Base-by-base conservation (phyloP, 768 basidiomycete genomes). In the Tricholoma flavovirens region DNA sequence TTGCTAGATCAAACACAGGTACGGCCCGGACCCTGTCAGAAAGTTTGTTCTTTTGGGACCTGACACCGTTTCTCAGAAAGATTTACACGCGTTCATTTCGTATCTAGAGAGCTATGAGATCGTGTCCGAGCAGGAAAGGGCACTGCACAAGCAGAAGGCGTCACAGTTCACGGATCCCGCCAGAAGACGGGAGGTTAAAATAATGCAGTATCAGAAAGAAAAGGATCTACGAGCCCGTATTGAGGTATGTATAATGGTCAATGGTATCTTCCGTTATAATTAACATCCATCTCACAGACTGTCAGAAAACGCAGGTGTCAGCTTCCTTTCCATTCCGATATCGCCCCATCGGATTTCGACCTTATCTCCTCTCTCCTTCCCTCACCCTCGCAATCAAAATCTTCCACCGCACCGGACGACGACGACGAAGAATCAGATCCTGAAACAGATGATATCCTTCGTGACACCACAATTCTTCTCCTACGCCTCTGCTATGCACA, bases 191-290 rank as follows among this genome's bases (percentile, higher is more conserved):
- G 93, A 96, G 61, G 69, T 86, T 32, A 99, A 97, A 75, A 97
- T 99, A 60, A 85, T 83, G 58, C 94, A 95, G 66, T 98, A 84
- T 69, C 85, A 87, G 69, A 81, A 83, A 55, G 93, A 96, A 71
- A 95, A 90, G 69, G 87, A 89, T 33, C 71, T 98, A 26, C 81
- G 83, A 53, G 70, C 71, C 17, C 79, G 79, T 56, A 82, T 98
- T 24, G 81, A 92, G 71, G 92, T 90, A 53, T 49, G 72, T 66
- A 17, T 45, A 5, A 11, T 35, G 5, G 29, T 26, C 14, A 11
- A 10, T n/a, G 35, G 24, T 35, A 9, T 22, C 10, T 33, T 7
- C 46, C 40, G 29, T 50, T 17, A 35, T 15, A n/a, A 30, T 38
- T 49, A 26, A 11, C 30, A 33, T 30, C 22, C 51, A 48, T 42